Conservation (phyloP, 2,329 filamentous ascomycete species). For the Rhexocercosporidium sp. region DNA sequence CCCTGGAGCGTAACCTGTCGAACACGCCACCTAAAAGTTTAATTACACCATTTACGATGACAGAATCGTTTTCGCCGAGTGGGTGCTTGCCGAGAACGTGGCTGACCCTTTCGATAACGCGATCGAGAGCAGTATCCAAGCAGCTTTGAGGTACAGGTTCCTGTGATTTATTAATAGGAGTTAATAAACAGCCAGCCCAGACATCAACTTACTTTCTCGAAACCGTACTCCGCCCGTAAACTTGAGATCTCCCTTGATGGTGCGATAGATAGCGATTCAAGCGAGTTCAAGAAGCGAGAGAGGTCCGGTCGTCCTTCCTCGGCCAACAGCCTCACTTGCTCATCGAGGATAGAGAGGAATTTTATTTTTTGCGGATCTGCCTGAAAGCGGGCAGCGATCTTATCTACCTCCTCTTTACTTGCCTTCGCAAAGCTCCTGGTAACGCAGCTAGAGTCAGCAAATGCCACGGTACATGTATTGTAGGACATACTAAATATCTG, state of each 20-base stretch:
- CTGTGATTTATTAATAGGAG: constrained; percentile 26
- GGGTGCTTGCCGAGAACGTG: too few species aligned
- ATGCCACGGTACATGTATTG: constrained; percentile 14
- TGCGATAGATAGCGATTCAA: constrained; percentile 29
- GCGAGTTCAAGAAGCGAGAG: constrained; percentile 22
- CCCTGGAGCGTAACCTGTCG: constrained; percentile 28
- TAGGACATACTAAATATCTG: constrained; percentile 25
- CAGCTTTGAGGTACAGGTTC: constrained; percentile 23
- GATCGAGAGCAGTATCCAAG: not conserved
- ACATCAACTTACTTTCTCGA: constrained; percentile 26
- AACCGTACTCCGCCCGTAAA: constrained; percentile 26
- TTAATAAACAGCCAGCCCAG: constrained; percentile 14
- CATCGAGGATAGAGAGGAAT: constrained; percentile 32
- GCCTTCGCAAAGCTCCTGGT: constrained; percentile 26
- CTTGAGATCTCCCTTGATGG: constrained; percentile 23
- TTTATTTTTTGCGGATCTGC: constrained; percentile 31
- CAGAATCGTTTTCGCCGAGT: constrained; percentile 6
- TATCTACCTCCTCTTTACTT: constrained; percentile 25
- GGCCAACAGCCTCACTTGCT: constrained; percentile 30
- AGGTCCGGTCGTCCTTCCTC: constrained; percentile 29
- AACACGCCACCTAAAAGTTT: constrained; percentile 16
- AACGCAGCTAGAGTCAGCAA: constrained; percentile 22
- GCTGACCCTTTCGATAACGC: too few species aligned
- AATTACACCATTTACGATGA: not conserved
- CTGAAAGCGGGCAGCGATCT: constrained; percentile 22